Evolutionary conservation across 345 rosid genomes (phyloP).

Genomic region (Kernera saxatilis): DNA sequence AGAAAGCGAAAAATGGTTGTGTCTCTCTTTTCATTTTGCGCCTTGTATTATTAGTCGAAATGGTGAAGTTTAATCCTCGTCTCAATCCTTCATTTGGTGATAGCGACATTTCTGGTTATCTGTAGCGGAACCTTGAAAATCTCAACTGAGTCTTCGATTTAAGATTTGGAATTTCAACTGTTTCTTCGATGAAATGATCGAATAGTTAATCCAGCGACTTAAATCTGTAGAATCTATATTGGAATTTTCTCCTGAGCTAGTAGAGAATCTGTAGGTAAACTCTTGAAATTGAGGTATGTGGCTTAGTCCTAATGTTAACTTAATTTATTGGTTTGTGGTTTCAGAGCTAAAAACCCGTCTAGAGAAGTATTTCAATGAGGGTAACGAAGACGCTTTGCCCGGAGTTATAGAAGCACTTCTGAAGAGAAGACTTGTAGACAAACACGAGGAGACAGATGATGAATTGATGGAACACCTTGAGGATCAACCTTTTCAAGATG

Average conservation of each 20-base stretch:
- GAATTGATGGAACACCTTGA: conserved; percentile 49
- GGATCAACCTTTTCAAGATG: conserved; percentile 47
- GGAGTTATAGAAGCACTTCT: conserved; percentile 58
- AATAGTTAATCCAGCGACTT: background rate
- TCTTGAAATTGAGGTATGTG: background rate
- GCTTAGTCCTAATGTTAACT: background rate
- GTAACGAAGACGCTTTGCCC: conserved; percentile 72
- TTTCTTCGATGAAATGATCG: background rate
- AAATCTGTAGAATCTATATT: background rate
- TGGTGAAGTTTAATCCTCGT: background rate
- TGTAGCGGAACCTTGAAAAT: background rate
- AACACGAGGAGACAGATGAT: conserved; percentile 75
- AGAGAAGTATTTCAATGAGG: conserved; percentile 62
- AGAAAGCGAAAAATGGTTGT: background rate
- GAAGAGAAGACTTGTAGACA: conserved; percentile 42
- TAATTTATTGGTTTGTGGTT: conserved; percentile 11
- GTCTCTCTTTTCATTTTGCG: background rate
- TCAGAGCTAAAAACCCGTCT: conserved; percentile 60
- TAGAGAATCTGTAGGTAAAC: background rate
- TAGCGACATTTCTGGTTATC: background rate
- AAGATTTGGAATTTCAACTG: background rate
- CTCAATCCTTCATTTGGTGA: background rate
- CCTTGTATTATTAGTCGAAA: background rate
- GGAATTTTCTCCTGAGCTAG: background rate
- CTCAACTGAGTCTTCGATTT: background rate